Percentiles rank a stretch among this genome's conserved stretches.
Conservation (phyloP, 805 yeast genomes). For the Teunomyces stri region DNA sequence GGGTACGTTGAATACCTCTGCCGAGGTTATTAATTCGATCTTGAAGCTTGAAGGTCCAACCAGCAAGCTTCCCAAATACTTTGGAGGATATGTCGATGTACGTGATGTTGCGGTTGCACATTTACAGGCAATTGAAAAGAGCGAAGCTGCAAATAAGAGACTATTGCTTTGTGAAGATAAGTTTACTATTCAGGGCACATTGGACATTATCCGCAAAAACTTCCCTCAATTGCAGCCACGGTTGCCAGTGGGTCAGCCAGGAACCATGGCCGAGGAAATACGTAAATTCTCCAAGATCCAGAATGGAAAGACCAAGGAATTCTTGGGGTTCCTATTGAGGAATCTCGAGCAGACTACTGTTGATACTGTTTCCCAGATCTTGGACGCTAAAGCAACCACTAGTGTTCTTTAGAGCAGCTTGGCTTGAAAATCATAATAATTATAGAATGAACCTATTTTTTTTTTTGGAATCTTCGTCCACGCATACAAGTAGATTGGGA, state of each 20-base stretch:
- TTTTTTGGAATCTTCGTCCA: no score
- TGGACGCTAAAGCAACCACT: constrained; percentile 2
- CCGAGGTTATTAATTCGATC: constrained; percentile 42
- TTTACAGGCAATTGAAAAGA: constrained; percentile 35
- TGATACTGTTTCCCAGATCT: constrained; percentile 23
- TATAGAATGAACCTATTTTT: neutral
- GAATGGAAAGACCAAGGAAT: constrained; percentile 15
- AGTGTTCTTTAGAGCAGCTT: neutral
- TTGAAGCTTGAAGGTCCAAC: constrained; percentile 23
- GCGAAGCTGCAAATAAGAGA: constrained; percentile 11
- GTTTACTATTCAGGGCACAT: constrained; percentile 19
- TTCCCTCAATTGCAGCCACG: constrained; percentile 18
- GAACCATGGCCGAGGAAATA: neutral
- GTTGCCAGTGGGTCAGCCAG: constrained; percentile 5
- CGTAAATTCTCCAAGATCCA: neutral
- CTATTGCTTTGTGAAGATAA: constrained; percentile 14
- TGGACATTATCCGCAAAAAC: constrained; percentile 19
- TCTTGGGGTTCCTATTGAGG: constrained; percentile 19
- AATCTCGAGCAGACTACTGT: constrained; percentile 17
- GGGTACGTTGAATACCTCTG: constrained; percentile 32
- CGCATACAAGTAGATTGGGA: no score
- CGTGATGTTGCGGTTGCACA: constrained; percentile 50
- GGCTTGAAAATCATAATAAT: neutral
- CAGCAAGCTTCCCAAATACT: constrained; percentile 13
- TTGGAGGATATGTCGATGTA: constrained; percentile 39